phyloP scores from a whole-genome alignment of 805 yeast species.

The Lipomyces anomalus region DNA sequence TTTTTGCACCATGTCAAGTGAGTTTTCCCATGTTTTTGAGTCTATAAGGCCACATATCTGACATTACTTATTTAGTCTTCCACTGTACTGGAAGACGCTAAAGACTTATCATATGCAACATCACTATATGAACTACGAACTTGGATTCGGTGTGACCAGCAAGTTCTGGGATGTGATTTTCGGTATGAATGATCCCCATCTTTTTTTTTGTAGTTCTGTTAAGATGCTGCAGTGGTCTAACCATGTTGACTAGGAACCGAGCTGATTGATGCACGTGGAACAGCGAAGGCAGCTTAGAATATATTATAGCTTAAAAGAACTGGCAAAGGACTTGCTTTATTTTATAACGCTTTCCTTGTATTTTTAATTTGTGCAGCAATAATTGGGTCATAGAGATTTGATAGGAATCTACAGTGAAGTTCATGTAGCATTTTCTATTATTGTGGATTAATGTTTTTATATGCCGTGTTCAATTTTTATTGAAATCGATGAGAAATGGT shows the following conservation, averaged over 20 bases:
- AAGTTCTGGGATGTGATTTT: conserved; percentile 92
- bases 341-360: not conserved
- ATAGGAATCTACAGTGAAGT: too few relatives aligned
- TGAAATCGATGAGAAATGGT: too few relatives aligned
- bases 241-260: conserved; percentile 20
- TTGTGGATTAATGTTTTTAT: too few relatives aligned
- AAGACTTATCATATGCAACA: conserved; percentile 94
- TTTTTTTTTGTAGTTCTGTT: not conserved
- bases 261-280: conserved; percentile 17
- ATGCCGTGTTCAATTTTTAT: too few relatives aligned
- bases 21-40: not conserved
- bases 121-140: conserved; percentile 93
- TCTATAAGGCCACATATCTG: not conserved
- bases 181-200: conserved; percentile 39
- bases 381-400: too few relatives aligned
- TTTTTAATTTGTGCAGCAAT: too few relatives aligned
- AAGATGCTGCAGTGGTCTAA: not conserved
- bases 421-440: too few relatives aligned
- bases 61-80: conserved; percentile 48
- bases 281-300: conserved; percentile 12
- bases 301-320: too few relatives aligned
- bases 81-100: conserved; percentile 65
- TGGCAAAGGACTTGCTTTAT: too few relatives aligned
- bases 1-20: conserved; percentile 70
- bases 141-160: conserved; percentile 94